Percentiles rank a stretch among this genome's conserved stretches.
Conservation (phyloP, 768 basidiomycete species). For the Rhizopogon rudus region DNA sequence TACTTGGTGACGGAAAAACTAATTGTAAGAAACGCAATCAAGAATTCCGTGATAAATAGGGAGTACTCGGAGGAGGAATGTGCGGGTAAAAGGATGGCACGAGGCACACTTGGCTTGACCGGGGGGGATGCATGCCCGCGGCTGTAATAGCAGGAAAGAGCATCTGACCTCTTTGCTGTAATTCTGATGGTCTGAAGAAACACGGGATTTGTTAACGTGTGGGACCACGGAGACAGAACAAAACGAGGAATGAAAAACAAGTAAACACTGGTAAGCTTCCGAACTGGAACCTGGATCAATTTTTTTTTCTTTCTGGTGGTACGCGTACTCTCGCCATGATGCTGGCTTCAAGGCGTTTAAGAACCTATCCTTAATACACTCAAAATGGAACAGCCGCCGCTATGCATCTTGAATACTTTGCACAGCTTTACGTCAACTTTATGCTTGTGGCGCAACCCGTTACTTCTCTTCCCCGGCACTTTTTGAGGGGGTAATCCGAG, state of each 20-base stretch:
- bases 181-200: constrained; percentile 11
- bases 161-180: constrained; percentile 16
- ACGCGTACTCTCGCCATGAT: background rate
- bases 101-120: constrained; percentile 11
- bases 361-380: too few relatives aligned
- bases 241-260: background rate
- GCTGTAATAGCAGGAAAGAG: constrained; percentile 18
- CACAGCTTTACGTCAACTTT: constrained; percentile 7
- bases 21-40: background rate
- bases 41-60: background rate
- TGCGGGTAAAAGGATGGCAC: constrained; percentile 9
- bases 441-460: background rate
- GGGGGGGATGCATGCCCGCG: constrained; percentile 26
- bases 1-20: background rate
- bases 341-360: background rate
- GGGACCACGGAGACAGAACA: background rate
- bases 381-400: too few relatives aligned
- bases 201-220: constrained; percentile 4
- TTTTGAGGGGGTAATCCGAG: constrained; percentile 3
- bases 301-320: background rate
- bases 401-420: background rate
- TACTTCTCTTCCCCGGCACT: background rate
- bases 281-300: background rate
- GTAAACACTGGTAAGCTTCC: background rate
- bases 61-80: background rate